A percentile compares a stretch with the other conserved stretches of the same genome.
Conservation (phyloP, 2,329 filamentous ascomycete species). For the Phaeosphaeriaceae sp. region DNA sequence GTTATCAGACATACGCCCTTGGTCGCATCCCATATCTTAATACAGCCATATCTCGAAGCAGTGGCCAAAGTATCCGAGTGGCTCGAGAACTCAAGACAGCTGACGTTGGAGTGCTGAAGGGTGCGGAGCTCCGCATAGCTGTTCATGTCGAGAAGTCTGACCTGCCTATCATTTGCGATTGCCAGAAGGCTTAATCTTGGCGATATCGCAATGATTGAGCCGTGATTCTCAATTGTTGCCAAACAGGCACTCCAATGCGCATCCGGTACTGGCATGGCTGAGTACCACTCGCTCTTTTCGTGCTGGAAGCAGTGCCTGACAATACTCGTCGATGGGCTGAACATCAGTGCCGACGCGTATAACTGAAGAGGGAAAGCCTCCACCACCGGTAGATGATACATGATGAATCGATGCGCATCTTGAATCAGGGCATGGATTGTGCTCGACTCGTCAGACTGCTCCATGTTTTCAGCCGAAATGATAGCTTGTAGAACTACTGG, state of each 20-base stretch:
- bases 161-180: not conserved
- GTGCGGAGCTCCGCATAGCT: not conserved
- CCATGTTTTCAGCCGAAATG: not conserved
- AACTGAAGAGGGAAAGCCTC: conserved; percentile 29
- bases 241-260: conserved; percentile 4
- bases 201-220: not conserved
- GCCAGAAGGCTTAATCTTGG: not conserved
- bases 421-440: conserved; percentile 8
- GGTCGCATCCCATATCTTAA: conserved; percentile 16
- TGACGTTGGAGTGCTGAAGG: not conserved
- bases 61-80: not conserved
- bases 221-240: conserved; percentile 11
- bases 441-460: not conserved
- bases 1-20: conserved; percentile 6
- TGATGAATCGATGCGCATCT: conserved; percentile 28
- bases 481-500: too few relatives aligned
- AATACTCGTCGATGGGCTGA: conserved; percentile 21
- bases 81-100: not conserved
- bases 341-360: conserved; percentile 30
- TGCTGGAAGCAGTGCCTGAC: conserved; percentile 16
- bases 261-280: conserved; percentile 13
- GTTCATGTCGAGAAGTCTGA: not conserved
- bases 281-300: conserved; percentile 20
- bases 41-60: not conserved
- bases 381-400: conserved; percentile 24